phyloP scores from a whole-genome alignment of 2,329 filamentous ascomycete species.

The Colletotrichum falcatum region DNA sequence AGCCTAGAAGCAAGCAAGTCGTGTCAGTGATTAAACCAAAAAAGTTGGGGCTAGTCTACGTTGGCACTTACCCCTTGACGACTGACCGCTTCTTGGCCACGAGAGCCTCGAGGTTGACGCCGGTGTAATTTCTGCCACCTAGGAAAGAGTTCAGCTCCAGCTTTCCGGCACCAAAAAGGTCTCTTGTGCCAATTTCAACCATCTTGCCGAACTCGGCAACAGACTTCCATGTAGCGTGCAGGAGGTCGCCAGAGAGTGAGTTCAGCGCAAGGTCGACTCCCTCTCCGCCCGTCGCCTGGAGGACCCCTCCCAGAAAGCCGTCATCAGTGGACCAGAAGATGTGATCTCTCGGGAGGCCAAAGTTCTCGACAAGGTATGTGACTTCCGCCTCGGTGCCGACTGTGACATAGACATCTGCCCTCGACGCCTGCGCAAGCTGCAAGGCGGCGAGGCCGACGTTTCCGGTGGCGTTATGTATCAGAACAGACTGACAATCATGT shows the following conservation, averaged over 20 bases:
- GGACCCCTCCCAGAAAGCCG: constrained; percentile 47
- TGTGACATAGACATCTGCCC: constrained; percentile 51
- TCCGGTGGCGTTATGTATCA: constrained; percentile 48
- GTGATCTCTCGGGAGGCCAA: constrained; percentile 46
- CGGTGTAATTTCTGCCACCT: constrained; percentile 46
- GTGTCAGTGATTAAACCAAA: too few species aligned
- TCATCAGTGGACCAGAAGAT: constrained; percentile 49
- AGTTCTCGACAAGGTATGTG: constrained; percentile 45
- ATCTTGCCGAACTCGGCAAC: constrained; percentile 55
- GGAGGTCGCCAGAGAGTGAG: constrained; percentile 51
- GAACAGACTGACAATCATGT: constrained; percentile 40
- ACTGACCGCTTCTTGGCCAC: background rate
- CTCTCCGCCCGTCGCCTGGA: constrained; percentile 42
- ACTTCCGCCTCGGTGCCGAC: constrained; percentile 49
- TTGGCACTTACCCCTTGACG: background rate
- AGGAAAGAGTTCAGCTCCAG: constrained; percentile 55
- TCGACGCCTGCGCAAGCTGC: constrained; percentile 46
- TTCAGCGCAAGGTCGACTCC: constrained; percentile 52
- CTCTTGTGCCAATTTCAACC: constrained; percentile 56
- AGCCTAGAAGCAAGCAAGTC: too few species aligned
- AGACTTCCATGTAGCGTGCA: constrained; percentile 55
- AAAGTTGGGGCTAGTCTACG: too few species aligned
- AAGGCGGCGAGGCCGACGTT: constrained; percentile 47
- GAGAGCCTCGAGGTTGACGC: constrained; percentile 34
- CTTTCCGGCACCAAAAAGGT: constrained; percentile 52